Conservation (phyloP, 192 early-diverging fungal genomes). For the Coemansia aciculifera region DNA sequence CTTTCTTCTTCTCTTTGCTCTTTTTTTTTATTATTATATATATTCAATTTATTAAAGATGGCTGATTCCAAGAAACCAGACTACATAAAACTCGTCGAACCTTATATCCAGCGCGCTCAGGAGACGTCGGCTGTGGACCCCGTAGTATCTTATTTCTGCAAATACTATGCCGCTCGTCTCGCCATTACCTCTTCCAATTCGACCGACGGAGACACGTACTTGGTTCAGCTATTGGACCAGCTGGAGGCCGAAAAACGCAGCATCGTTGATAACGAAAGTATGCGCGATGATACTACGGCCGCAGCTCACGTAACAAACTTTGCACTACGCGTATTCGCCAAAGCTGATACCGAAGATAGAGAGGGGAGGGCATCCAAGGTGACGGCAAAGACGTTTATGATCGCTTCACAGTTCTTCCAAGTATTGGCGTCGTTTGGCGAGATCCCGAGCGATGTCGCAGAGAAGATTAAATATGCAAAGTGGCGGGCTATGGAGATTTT, state of each 20-base stretch:
- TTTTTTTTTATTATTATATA: background rate
- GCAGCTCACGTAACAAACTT: slow-evolving; percentile 86
- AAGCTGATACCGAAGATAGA: slow-evolving; percentile 91
- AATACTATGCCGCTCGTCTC: slow-evolving; percentile 77
- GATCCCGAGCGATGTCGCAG: slow-evolving; percentile 62
- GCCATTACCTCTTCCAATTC: slow-evolving; percentile 66
- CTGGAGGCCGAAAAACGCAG: slow-evolving; percentile 80
- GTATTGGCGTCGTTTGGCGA: slow-evolving; percentile 81
- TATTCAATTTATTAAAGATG: background rate
- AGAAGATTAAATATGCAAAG: slow-evolving; percentile 95
- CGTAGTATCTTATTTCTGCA: slow-evolving; percentile 92
- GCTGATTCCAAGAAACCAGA: slow-evolving; percentile 50
- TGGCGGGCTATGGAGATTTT: slow-evolving; percentile 95
- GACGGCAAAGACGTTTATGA: slow-evolving; percentile 88
- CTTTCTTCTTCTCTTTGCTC: slow-evolving; percentile 2
- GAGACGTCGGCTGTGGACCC: slow-evolving; percentile 83
- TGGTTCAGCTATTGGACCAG: slow-evolving; percentile 69
- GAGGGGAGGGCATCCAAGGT: slow-evolving; percentile 74
- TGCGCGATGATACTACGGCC: slow-evolving; percentile 75
- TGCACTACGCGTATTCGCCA: slow-evolving; percentile 83
- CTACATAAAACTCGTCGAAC: slow-evolving; percentile 66
- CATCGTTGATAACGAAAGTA: slow-evolving; percentile 64
- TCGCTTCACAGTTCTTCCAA: slow-evolving; percentile 88
- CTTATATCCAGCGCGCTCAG: slow-evolving; percentile 79
- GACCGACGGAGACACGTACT: slow-evolving; percentile 59